These are phyloP conservation scores for Platanthera guangdongensis DNA, from an alignment of 106 monocot genomes.

Conservation along the genomic window DNA sequence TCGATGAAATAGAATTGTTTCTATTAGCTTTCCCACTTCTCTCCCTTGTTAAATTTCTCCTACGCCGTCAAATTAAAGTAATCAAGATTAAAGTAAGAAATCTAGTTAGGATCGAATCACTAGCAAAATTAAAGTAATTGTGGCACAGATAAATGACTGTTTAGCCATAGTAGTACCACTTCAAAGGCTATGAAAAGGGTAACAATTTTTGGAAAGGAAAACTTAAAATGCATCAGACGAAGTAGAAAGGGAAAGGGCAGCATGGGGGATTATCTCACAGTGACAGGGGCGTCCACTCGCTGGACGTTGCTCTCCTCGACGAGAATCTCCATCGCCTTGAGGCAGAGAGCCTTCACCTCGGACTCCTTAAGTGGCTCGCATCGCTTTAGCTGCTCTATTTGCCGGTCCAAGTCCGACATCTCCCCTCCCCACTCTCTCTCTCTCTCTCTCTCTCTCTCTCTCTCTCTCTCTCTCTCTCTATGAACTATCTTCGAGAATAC, in stretches of 20 bases:
- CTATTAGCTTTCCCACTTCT: no score
- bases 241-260: not conserved
- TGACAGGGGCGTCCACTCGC: slow-evolving; percentile 94
- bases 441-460: slow-evolving; percentile 2
- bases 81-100: no score
- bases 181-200: no score
- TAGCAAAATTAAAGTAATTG: no score
- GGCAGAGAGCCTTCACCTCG: slow-evolving; percentile 91
- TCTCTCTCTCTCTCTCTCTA: not conserved
- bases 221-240: not conserved
- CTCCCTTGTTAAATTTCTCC: no score
- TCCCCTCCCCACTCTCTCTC: not conserved
- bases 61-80: no score
- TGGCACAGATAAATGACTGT: no score
- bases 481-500: not conserved
- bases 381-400: slow-evolving; percentile 96
- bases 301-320: slow-evolving; percentile 99
- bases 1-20: no score
- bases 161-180: no score
- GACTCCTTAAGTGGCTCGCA: slow-evolving; percentile 93
- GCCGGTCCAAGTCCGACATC: slow-evolving; percentile 92
- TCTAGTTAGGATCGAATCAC: no score
- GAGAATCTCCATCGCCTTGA: slow-evolving; percentile 98
- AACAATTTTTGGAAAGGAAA: no score
- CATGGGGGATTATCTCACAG: slow-evolving; percentile 27